Conservation (phyloP, 345 rosid species). For the Camelina hispida region DNA sequence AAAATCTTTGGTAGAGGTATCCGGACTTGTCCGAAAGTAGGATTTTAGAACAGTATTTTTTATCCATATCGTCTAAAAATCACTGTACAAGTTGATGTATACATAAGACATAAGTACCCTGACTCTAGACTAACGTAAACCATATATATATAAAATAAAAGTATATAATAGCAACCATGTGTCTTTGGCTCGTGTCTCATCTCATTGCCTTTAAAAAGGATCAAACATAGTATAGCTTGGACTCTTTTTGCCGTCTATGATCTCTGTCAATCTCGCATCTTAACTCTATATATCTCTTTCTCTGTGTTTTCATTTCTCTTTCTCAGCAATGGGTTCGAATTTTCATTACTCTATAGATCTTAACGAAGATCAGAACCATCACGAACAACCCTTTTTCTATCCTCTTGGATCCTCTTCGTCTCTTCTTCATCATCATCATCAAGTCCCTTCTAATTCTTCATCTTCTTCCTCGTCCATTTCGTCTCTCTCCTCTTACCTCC, state of each 20-base stretch:
- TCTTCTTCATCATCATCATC: constrained; percentile 36
- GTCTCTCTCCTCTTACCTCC: constrained; percentile 42
- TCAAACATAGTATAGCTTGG: constrained; percentile 41
- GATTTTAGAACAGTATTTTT: constrained; percentile 1
- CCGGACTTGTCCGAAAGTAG: constrained; percentile 14
- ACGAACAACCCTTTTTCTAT: constrained; percentile 44
- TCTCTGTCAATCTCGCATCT: constrained; percentile 35
- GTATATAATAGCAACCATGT: constrained; percentile 13
- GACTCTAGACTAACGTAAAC: constrained; percentile 25
- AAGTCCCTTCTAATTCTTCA: constrained; percentile 46
- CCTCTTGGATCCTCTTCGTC: constrained; percentile 45
- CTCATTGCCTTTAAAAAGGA: constrained; percentile 41
- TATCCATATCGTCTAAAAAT: constrained; percentile 24
- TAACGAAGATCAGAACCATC: constrained; percentile 62
- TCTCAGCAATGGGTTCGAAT: constrained; percentile 52
- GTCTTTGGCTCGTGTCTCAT: constrained; percentile 41
- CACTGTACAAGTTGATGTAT: constrained; percentile 39
- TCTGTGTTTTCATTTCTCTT: constrained; percentile 25
- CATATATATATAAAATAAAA: constrained; percentile 1
- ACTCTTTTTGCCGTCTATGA: constrained; percentile 47
- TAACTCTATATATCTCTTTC: constrained; percentile 31
- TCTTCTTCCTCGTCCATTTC: constrained; percentile 53
- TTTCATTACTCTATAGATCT: constrained; percentile 61
- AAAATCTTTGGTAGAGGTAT: background rate
- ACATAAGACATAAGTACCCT: constrained; percentile 15